These are phyloP conservation scores for Themeda triandra DNA, from an alignment of 176 grass and related monocot species.

Conservation along the genomic window DNA sequence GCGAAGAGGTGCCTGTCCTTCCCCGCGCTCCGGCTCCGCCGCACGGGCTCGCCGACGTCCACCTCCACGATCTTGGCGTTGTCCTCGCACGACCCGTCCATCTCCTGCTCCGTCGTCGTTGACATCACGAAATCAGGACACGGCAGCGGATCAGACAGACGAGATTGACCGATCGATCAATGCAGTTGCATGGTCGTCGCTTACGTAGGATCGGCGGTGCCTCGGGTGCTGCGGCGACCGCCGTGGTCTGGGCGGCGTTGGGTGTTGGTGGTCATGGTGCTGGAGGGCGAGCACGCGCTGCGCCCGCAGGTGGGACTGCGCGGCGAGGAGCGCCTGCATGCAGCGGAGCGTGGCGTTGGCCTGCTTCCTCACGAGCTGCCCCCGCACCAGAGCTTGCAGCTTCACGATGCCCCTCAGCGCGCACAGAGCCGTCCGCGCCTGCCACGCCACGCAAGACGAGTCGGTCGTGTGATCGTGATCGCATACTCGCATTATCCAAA, in stretches of 20 bases:
- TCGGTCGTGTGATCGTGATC: background rate
- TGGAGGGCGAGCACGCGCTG: constrained; percentile 50
- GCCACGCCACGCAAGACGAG: background rate
- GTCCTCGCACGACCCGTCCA: constrained; percentile 63
- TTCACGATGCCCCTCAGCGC: constrained; percentile 84
- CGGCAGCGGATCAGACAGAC: too few species aligned
- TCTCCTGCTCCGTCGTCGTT: constrained; percentile 41
- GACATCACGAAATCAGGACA: too few species aligned
- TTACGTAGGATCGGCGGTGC: constrained; percentile 55
- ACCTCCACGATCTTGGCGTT: constrained; percentile 81
- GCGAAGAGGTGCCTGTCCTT: background rate
- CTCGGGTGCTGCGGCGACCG: constrained; percentile 57
- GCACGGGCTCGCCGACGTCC: constrained; percentile 49
- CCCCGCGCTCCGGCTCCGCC: background rate
- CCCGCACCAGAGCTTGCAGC: constrained; percentile 81
- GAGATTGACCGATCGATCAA: too few species aligned
- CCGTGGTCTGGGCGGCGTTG: constrained; percentile 34
- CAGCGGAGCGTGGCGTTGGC: constrained; percentile 70
- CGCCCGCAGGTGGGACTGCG: constrained; percentile 60
- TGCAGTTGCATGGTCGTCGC: background rate
- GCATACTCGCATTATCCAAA: background rate
- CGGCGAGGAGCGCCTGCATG: constrained; percentile 75
- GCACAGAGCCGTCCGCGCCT: constrained; percentile 80
- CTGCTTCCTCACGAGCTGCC: constrained; percentile 86
- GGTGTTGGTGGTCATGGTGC: constrained; percentile 22